Evolutionary conservation across 106 monocot genomes (phyloP), one percentile per base, ranked within the genome.

Genomic region (Dendrobium huoshanense): DNA sequence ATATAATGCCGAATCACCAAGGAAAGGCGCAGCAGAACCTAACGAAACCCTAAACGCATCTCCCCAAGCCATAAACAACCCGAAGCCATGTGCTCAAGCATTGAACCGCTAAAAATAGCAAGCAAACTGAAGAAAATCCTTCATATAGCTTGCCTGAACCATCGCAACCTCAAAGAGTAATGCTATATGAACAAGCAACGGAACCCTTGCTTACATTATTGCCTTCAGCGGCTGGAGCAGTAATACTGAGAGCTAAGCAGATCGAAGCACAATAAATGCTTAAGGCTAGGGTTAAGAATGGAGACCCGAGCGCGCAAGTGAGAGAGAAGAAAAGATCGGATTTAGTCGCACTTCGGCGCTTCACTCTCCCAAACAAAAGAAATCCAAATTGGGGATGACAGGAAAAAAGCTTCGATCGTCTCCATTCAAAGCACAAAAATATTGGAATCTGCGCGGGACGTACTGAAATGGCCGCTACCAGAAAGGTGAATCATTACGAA

Each of bases 71-170:
- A 37, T 10, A 37, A 72, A 27, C 72, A 2, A 0, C 7, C 13
- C 43, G 19, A 44, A 43, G 19, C 40, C 15, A 72, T 16, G n/a
- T 27, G 33, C 29, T 37, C 29, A 72, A 10, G 40, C 72, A 72
- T 27, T 72, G 72, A 72, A 72, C 29, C 9, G 16, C 72, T 7
- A 40, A 3, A 75, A 75, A 43, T 75, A 41, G 43, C 4, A 75
- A 75, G 44, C 41, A 44, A 75, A 75, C 19, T n/a, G 20, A 75
- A 42, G 74, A 75, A 75, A 75, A 43, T 44, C 4, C 74, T 19
- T 41, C 41, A 75, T 44, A 20, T 43, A 20, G 42, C 74, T 22
- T 43, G 7, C 74, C 43, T 10, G 41, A 75, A 75, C 74, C 74
- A 4, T 75, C 43, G 43, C 41, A 37, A 31, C 4, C 72, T 33